Evolutionary conservation across 106 monocot genomes (phyloP), one percentile per base, ranked within the genome.

Genomic region (Narthecium ossifragum): DNA sequence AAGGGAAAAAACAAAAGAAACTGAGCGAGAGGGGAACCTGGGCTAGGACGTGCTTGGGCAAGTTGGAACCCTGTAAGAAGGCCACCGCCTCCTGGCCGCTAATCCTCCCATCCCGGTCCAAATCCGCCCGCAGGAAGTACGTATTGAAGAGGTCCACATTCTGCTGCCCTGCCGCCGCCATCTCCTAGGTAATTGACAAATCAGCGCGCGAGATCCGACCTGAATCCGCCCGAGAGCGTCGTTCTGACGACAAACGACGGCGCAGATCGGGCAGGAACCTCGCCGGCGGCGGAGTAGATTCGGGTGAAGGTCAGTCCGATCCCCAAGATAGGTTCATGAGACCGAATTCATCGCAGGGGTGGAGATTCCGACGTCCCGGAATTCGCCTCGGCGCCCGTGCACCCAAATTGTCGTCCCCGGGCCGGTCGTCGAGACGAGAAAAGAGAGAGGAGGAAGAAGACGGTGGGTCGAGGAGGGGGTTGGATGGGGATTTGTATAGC

Each of bases 71-170:
- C 64, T 96, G 86, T 46, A 96, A 84, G 70, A 96, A 96, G 22
- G 86, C 67, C 28, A 96, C 94, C 28, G 90, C 86, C 62, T 96
- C 94, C 13, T 59, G 53, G 15, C 94, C 94, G 40, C 86, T 90
- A 55, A 96, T 86, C 78, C 73, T 77, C 45, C 94, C 94, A 55
- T 96, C 94, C 41, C 69, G 72, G 59, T 96, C 79, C 85, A 90
- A 70, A 78, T 96, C 94, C 51, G 94, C 94, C 25, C 56, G 54
- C 66, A 53, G 65, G 78, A 96, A 96, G 86, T 84, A 96, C 31
- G 67, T 71, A 47, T 96, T 78, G 68, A 96, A 96, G 47, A 55
- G 30, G 26, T 96, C 94, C 83, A 79, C 62, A 53, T 34, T 69
- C 27, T 75, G 31, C 60, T 47, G 61, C 26, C 32, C 62, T 31